Evolutionary conservation across 495 filamentous ascomycete species (phyloP), one percentile per base, ranked within the genome.

Genomic region (Penicillium simplicissimum): DNA sequence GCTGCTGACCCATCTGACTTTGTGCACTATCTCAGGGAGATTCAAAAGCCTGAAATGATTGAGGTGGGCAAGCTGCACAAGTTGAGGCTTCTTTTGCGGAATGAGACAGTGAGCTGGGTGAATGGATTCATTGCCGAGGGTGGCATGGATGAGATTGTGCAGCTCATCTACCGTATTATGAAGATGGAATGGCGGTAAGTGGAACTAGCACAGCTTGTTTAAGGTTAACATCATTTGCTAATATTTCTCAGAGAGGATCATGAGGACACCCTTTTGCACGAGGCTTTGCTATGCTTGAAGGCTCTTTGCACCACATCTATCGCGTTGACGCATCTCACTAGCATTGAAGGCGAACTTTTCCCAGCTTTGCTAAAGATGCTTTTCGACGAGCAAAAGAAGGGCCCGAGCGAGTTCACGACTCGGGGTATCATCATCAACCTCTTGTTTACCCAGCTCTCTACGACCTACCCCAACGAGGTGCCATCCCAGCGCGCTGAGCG

Each of bases 31-130:
- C 70, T 96, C 65, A 80, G 84, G 59, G 90, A 90, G 73, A 87
- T 90, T 37, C 87, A 86, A 61, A 86, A 90, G 71, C 92, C 92
- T 1, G 84, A 96, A 68, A 77, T 86, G 56, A 85, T 97, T 3
- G 94, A 98, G 68, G 90, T 97, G n/a, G 92, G 93, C 10, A 91
- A 90, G 63, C 74, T 98, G 11, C 96, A 98, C 73, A 98, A 98
- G 74, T 83, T 98, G 21, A 88, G 94, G 7, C 81, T 97, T 49
- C 80, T 98, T 11, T 81, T 98, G 36, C 89, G 95, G 8, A 97
- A 97, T 69, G 95, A 98, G 78, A 95, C 92, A 4, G 89, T 98
- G 3, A 85, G 87, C 17, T 98, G 96, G 96, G 94, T 96, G 2
- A 91, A 98, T 66, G 82, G 84, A 8, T 98, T 98, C 73, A 90